A percentile compares a stretch with the other conserved stretches of the same genome.
These are phyloP conservation scores for Rosellinia necatrix DNA, from an alignment of 2,329 filamentous ascomycete genomes.

Conservation along the genomic window DNA sequence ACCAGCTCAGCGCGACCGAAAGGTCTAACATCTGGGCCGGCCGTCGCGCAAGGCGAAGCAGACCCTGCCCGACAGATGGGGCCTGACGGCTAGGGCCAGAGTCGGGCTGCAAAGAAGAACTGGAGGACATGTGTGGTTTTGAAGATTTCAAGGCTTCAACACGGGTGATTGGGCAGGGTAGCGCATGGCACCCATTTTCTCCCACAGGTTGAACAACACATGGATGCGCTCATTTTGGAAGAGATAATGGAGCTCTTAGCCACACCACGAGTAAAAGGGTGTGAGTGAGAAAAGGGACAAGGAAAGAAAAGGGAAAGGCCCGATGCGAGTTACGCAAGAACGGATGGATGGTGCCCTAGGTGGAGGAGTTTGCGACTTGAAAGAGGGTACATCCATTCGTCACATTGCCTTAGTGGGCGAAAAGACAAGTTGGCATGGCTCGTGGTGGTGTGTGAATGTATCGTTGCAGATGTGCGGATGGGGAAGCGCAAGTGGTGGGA, in stretches of 20 bases:
- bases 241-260: constrained; percentile 36
- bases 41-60: constrained; percentile 42
- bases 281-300: constrained; percentile 41
- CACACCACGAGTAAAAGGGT: constrained; percentile 36
- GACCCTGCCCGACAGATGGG: constrained; percentile 35
- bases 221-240: constrained; percentile 35
- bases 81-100: constrained; percentile 35
- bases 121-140: constrained; percentile 28
- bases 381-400: constrained; percentile 40
- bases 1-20: constrained; percentile 48
- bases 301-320: constrained; percentile 41
- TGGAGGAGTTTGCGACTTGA: constrained; percentile 41
- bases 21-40: constrained; percentile 40
- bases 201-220: constrained; percentile 37
- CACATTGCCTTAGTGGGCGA: constrained; percentile 37
- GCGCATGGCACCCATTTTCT: constrained; percentile 34
- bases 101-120: constrained; percentile 33
- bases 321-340: constrained; percentile 41
- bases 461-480: constrained; percentile 43
- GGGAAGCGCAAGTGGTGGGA: constrained; percentile 32
- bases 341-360: constrained; percentile 37
- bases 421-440: constrained; percentile 32
- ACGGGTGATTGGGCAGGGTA: constrained; percentile 36
- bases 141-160: constrained; percentile 35
- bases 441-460: constrained; percentile 41